Evolutionary conservation across 768 basidiomycete genomes (phyloP), one percentile per base, ranked within the genome.

Genomic region (Lentinula aciculospora): DNA sequence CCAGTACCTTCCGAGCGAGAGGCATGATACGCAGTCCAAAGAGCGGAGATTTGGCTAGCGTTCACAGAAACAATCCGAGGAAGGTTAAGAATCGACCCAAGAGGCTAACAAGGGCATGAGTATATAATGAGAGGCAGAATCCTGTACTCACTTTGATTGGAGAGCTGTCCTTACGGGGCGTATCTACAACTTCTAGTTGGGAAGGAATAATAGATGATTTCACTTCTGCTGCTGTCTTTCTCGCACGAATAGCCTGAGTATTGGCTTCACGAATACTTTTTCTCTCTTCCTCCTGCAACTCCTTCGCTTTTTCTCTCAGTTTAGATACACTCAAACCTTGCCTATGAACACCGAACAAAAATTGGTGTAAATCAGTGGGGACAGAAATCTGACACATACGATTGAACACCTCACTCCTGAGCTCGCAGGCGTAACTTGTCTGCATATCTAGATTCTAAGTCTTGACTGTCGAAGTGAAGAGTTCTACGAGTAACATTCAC

Each of bases 21-120:
- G 13, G 83, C 80, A 68, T 98, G 95, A 66, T 95, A 98, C 0
- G 89, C 81, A 3, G 84, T 90, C 96, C 96, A 98, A 0, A 98
- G 77, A 0, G 86, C 79, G 3, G 86, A 81, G 64, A 99, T 80
- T 67, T 92, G 89, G 8, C 81, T 80, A 4, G 84, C 56, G 2
- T 88, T 85, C 67, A 80, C 79, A 25, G 81, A 74, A 57, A 90
- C 65, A 23, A 95, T 71, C 54, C 84, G 82, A 19, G 83, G 73
- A 12, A 95, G 68, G 69, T 97, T 94, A 63, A 98, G 74, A 60
- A 97, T 86, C 8, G 80, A 83, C 3, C 85, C 81, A 19, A 98
- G 78, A 9, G 94, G 87, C 96, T 98, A 64, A 19, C 21, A 51
- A 50, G 45, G n/a, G n/a, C n/a, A n/a, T n/a, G n/a, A n/a, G n/a